Evolutionary conservation across 73 alveolate species (phyloP), one percentile per base, ranked within the genome.

Genomic region (Paramecium pentaurelia): DNA sequence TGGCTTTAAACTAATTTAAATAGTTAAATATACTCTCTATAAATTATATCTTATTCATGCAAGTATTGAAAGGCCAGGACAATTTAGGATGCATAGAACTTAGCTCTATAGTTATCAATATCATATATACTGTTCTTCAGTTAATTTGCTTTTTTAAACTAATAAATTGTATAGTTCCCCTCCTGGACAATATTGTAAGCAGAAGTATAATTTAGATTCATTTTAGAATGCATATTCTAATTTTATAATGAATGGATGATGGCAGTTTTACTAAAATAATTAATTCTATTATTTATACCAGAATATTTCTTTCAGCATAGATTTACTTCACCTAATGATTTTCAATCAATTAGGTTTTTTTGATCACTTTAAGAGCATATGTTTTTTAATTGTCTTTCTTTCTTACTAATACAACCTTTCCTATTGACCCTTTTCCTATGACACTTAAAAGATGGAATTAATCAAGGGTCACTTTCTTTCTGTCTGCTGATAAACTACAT

Each of bases 141-240:
- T 77, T 40, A 77, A 42, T 77, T 77, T 77, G 71, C 42, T 28
- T 77, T 44, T 37, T 77, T 40, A 77, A 22, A 22, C 40, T 20
- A 77, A 44, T 16, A 77, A 32, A 25, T 77, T 40, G 71, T 77
- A 95, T 44, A 97, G 88, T 71, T 96, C 98, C 1, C 98, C 98
- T 37, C 99, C 98, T 51, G 96, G 97, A 84, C 97, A 95, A 93
- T 95, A 96, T 64, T 96, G 98, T 64, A 97, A 91, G 12, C 95
- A 88, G 28, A 96, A 44, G 93, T 93, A 97, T 80, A 97, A 86
- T 32, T 92, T 88, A 30, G 87, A 83, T 30, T 54, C 71, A 86
- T 95, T 94, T 92, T 96, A 92, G 94, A 97, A 97, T 25, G 99
- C 98, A 70, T 95, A 96, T 70, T 95, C 92, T 94, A 97, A 87